Percentiles rank a stretch among this genome's conserved stretches.
phyloP scores from a whole-genome alignment of 2,329 filamentous ascomycete genomes.

The Hypomyces perniciosus region DNA sequence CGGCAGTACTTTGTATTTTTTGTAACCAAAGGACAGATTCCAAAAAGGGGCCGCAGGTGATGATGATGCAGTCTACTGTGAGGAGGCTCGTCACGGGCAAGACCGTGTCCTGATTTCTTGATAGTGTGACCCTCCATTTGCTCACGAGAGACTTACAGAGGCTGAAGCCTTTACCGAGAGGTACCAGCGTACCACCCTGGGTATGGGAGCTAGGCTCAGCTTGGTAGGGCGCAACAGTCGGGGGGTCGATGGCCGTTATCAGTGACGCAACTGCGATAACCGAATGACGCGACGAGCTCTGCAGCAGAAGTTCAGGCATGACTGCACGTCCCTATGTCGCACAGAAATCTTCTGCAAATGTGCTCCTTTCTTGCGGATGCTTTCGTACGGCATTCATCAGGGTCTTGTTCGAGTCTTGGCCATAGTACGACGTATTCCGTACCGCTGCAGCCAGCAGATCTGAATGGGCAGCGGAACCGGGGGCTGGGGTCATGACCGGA shows the following conservation, averaged over 20 bases:
- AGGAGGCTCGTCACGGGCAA: constrained; percentile 1
- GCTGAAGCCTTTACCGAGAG: neutral
- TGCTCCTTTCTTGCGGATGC: too few species aligned
- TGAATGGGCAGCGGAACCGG: too few species aligned
- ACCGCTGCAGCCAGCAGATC: too few species aligned
- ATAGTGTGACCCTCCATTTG: neutral
- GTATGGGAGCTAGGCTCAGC: neutral
- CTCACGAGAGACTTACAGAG: neutral
- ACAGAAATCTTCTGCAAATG: neutral
- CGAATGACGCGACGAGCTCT: neutral
- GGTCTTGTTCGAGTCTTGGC: too few species aligned
- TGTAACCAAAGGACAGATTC: neutral
- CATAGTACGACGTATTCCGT: too few species aligned
- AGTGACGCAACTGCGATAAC: constrained; percentile 4
- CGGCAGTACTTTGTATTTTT: too few species aligned
- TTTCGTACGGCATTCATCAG: too few species aligned
- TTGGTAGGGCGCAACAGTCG: neutral
- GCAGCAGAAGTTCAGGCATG: neutral
- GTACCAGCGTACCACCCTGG: neutral
- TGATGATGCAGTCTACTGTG: neutral
- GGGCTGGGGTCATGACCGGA: neutral
- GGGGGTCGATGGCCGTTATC: neutral
- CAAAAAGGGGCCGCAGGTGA: neutral
- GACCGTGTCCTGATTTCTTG: neutral
- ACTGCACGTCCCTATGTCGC: neutral